Conservation (phyloP, 768 basidiomycete genomes). For the Omphalotus guepiniiformis region DNA sequence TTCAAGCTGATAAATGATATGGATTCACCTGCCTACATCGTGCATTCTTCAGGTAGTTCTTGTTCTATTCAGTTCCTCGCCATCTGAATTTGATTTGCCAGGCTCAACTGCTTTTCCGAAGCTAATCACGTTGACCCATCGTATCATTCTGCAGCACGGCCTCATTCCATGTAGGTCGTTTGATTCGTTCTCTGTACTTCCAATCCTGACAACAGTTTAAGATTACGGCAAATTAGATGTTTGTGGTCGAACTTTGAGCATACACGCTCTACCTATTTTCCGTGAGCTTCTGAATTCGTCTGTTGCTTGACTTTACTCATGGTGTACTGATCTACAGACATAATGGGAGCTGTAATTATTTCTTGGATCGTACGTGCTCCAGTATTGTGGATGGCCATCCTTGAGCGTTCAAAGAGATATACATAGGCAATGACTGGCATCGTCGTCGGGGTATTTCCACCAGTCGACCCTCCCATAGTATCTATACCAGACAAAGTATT, state of each 20-base stretch:
- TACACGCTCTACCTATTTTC: neutral
- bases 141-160: neutral
- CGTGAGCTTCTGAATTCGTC: neutral
- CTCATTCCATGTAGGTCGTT: neutral
- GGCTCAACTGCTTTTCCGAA: neutral
- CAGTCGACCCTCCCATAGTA: neutral
- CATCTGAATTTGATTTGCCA: neutral
- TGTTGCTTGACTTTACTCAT: neutral
- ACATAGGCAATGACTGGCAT: neutral
- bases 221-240: neutral
- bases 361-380: neutral
- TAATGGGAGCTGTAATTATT: neutral
- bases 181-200: neutral
- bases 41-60: constrained; percentile 4
- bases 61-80: too few relatives aligned
- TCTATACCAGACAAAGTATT: neutral
- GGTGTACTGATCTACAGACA: neutral
- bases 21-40: neutral
- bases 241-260: neutral
- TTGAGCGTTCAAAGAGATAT: neutral
- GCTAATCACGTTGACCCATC: neutral
- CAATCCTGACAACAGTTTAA: neutral
- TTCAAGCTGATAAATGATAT: neutral
- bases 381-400: neutral
- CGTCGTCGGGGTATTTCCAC: neutral